Conservation (phyloP, 371 early-diverging fungal species). For the Gilbertella persicaria region DNA sequence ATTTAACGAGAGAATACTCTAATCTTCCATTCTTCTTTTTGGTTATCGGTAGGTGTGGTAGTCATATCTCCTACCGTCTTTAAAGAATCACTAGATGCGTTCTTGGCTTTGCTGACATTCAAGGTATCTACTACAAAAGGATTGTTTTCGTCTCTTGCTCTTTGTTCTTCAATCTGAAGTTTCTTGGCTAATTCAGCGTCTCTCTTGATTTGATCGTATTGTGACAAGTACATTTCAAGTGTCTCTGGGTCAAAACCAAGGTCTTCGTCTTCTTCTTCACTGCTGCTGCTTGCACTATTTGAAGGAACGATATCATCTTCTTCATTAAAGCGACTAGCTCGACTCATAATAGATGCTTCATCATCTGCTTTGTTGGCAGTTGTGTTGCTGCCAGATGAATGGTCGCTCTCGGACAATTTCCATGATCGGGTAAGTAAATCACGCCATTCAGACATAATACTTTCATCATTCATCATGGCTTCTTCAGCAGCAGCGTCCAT, state of each 20-base stretch:
- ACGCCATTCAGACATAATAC: conserved; percentile 40
- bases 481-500: conserved; percentile 26
- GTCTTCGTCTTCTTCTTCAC: conserved; percentile 12
- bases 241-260: conserved; percentile 19
- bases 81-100: background rate
- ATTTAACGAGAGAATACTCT: conserved; percentile 13
- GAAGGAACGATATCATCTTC: conserved; percentile 11
- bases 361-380: conserved; percentile 6
- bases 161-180: conserved; percentile 22
- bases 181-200: conserved; percentile 26
- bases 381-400: conserved; percentile 1
- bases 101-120: conserved; percentile 3
- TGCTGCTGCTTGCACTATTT: conserved; percentile 6
- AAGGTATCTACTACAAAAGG: conserved; percentile 18
- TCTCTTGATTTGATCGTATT: conserved; percentile 27
- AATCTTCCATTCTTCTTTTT: conserved; percentile 24
- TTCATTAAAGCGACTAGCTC: conserved; percentile 25
- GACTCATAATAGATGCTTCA: conserved; percentile 13
- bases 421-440: conserved; percentile 36
- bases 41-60: background rate
- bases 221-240: conserved; percentile 15
- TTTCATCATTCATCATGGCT: conserved; percentile 33
- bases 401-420: conserved; percentile 12
- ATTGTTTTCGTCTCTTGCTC: conserved; percentile 23
- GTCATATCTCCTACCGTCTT: background rate